Percentiles rank a stretch among this genome's conserved stretches.
Conservation (phyloP, 441 rosid genomes). For the Eruca vesicaria region DNA sequence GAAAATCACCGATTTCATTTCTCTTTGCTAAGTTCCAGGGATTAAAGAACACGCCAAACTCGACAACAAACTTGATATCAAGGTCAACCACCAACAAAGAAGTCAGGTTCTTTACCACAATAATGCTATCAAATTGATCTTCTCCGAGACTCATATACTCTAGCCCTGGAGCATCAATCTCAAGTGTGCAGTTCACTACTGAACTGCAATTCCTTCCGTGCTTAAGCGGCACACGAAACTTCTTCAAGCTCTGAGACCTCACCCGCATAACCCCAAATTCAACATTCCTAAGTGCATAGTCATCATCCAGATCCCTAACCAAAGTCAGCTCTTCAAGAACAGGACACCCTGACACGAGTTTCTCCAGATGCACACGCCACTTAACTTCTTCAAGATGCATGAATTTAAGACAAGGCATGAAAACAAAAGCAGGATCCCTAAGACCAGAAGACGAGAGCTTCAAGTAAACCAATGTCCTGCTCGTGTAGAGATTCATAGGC, state of each 20-base stretch:
- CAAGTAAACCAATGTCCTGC: background rate
- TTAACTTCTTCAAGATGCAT: background rate
- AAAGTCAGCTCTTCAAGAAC: background rate
- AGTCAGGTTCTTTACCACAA: conserved; percentile 6
- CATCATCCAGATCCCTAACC: background rate
- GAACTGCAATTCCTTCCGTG: background rate
- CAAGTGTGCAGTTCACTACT: background rate
- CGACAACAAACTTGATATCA: background rate
- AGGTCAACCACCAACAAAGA: background rate
- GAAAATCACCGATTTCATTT: background rate
- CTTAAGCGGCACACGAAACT: background rate
- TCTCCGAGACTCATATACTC: conserved; percentile 5
- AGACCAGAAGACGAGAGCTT: background rate
- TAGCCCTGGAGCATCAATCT: conserved; percentile 18
- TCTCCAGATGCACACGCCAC: background rate
- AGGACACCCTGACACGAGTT: background rate
- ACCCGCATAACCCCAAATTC: background rate
- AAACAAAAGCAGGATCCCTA: background rate
- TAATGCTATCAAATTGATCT: background rate
- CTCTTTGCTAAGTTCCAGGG: background rate
- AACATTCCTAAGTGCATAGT: background rate
- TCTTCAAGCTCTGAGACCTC: background rate
- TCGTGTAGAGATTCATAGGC: background rate
- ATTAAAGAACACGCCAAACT: background rate
- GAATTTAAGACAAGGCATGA: background rate